These are phyloP conservation scores for Hypomyces perniciosus DNA, from an alignment of 2,329 filamentous ascomycete genomes.

Conservation along the genomic window DNA sequence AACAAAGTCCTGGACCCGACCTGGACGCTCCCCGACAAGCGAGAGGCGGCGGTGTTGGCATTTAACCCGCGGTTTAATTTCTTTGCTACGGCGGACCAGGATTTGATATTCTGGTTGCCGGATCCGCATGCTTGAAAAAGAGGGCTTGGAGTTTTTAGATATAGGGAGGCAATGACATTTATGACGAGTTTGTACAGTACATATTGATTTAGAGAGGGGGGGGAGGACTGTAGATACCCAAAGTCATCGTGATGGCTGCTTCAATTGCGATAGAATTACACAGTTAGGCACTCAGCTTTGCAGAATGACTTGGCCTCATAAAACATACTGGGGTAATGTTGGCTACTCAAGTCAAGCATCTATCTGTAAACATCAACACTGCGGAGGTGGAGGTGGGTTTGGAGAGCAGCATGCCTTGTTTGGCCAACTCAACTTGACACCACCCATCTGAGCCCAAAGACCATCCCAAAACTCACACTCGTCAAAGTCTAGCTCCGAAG, in stretches of 20 bases:
- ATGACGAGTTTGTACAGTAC: neutral
- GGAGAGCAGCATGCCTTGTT: neutral
- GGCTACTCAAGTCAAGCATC: too few relatives aligned
- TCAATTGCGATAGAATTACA: too few relatives aligned
- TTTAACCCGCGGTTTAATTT: conserved; percentile 92
- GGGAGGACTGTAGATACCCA: conserved; percentile 12
- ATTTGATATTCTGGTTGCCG: conserved; percentile 72
- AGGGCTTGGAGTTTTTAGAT: too few relatives aligned
- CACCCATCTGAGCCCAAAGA: conserved; percentile 14
- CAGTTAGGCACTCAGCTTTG: too few relatives aligned
- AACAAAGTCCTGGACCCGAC: conserved; percentile 58
- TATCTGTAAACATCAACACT: too few relatives aligned
- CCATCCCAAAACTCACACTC: conserved; percentile 18
- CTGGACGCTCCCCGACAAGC: conserved; percentile 59
- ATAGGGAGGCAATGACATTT: neutral
- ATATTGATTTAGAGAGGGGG: neutral
- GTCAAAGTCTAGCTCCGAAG: conserved; percentile 7
- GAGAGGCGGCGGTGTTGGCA: conserved; percentile 67
- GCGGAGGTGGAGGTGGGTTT: neutral
- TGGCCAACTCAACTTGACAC: neutral
- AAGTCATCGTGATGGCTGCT: too few relatives aligned
- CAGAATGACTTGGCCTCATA: too few relatives aligned
- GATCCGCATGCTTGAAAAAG: conserved; percentile 49
- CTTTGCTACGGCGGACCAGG: conserved; percentile 82
- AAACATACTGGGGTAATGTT: too few relatives aligned